Conservation (phyloP, 768 basidiomycete genomes). For the Trametes elegans region DNA sequence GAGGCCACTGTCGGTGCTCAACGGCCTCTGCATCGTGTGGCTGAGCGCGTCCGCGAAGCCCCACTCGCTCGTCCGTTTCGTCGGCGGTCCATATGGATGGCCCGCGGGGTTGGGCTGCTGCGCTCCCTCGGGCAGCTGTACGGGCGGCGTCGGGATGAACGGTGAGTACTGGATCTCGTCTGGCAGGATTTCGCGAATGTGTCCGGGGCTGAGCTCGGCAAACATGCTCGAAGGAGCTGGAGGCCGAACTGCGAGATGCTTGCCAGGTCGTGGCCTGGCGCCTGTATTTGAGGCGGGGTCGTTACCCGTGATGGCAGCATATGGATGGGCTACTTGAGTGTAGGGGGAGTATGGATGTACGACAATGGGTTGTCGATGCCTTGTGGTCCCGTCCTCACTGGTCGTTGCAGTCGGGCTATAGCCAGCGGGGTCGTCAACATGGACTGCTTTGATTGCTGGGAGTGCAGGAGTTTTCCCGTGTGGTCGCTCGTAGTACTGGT, state of each 20-base stretch:
- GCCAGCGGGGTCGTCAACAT: not conserved
- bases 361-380: slow-evolving; percentile 25
- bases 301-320: slow-evolving; percentile 12
- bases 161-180: slow-evolving; percentile 33
- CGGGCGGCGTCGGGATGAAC: slow-evolving; percentile 16
- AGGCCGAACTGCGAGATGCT: slow-evolving; percentile 5
- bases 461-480: slow-evolving; percentile 4
- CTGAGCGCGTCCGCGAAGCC: slow-evolving; percentile 65
- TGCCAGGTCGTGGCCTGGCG: not conserved
- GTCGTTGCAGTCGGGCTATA: slow-evolving; percentile 8
- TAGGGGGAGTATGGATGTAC: slow-evolving; percentile 28
- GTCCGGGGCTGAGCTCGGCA: slow-evolving; percentile 29
- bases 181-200: slow-evolving; percentile 30
- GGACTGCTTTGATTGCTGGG: not conserved
- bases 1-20: slow-evolving; percentile 43
- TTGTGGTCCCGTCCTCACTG: slow-evolving; percentile 12
- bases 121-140: slow-evolving; percentile 26
- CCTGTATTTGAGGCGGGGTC: not conserved
- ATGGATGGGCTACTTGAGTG: slow-evolving; percentile 24
- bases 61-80: slow-evolving; percentile 45
- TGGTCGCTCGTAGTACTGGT: slow-evolving; percentile 15
- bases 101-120: slow-evolving; percentile 12
- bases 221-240: slow-evolving; percentile 20
- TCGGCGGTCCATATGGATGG: slow-evolving; percentile 25
- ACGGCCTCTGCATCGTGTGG: slow-evolving; percentile 37